Evolutionary conservation across 345 rosid species (phyloP).

Genomic region (Pseudoturritis turrita): DNA sequence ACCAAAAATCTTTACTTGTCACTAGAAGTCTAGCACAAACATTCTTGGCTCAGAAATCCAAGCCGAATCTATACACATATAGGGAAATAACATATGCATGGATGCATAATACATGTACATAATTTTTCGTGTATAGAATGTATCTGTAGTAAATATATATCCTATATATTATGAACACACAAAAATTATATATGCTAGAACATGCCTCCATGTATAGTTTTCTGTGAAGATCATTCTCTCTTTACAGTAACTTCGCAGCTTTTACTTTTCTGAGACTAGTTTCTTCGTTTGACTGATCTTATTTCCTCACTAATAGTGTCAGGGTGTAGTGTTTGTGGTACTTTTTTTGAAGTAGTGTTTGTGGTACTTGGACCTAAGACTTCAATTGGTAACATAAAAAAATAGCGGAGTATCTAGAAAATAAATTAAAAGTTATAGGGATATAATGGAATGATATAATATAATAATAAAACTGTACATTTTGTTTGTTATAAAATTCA

Average conservation of each 20-base stretch:
- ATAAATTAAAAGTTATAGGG: neutral
- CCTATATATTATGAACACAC: neutral
- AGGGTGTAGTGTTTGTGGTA: neutral
- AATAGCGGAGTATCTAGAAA: neutral
- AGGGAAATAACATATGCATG: neutral
- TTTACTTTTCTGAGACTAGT: slow-evolving; percentile 21
- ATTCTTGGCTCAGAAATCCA: slow-evolving; percentile 9
- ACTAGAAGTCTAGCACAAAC: slow-evolving; percentile 7
- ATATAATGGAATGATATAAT: neutral
- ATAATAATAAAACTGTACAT: too few species aligned
- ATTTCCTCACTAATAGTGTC: neutral
- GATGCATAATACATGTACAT: neutral
- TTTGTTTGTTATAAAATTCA: too few species aligned
- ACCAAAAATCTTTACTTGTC: neutral
- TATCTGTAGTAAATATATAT: neutral
- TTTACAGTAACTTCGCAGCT: slow-evolving; percentile 23
- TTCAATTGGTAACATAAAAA: neutral
- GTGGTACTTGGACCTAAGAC: neutral
- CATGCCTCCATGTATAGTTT: slow-evolving; percentile 17
- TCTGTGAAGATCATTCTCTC: slow-evolving; percentile 28
- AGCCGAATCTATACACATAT: neutral
- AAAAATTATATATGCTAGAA: neutral
- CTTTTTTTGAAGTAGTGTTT: neutral
- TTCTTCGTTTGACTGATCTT: slow-evolving; percentile 18
- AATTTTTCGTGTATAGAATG: neutral